These are phyloP conservation scores for Staphylotrichum longicolle DNA, from an alignment of 495 filamentous ascomycete species.

Conservation along the genomic window DNA sequence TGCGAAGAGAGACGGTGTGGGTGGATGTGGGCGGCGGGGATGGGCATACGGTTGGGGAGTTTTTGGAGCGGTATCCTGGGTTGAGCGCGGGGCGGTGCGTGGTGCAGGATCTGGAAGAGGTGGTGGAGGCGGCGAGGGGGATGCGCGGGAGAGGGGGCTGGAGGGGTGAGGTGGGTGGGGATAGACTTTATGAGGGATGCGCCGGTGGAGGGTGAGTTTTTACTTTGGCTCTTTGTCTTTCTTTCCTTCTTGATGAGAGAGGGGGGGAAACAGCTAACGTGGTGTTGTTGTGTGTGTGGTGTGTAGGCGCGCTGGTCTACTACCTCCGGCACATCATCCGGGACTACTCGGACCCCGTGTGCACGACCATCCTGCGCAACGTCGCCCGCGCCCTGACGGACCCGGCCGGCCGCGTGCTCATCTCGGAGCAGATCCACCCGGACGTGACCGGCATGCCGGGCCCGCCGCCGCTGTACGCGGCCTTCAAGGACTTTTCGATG, in stretches of 20 bases:
- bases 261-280: no score
- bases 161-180: slow-evolving; percentile 27
- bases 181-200: slow-evolving; percentile 34
- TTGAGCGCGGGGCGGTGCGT: slow-evolving; percentile 33
- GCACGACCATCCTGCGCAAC: slow-evolving; percentile 30
- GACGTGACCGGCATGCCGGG: not conserved
- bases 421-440: slow-evolving; percentile 38
- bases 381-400: slow-evolving; percentile 25
- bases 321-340: slow-evolving; percentile 39
- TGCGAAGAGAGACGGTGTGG: slow-evolving; percentile 23
- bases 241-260: no score
- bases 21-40: slow-evolving; percentile 44
- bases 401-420: slow-evolving; percentile 32
- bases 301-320: slow-evolving; percentile 35
- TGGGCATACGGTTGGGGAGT: slow-evolving; percentile 36
- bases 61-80: slow-evolving; percentile 25
- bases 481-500: slow-evolving; percentile 41
- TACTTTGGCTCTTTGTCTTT: not conserved
- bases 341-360: slow-evolving; percentile 39
- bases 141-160: slow-evolving; percentile 22
- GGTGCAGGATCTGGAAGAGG: slow-evolving; percentile 37
- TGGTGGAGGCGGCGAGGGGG: slow-evolving; percentile 24
- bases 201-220: slow-evolving; percentile 29
- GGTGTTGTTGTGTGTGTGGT: not conserved
- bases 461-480: slow-evolving; percentile 30